phyloP scores from a whole-genome alignment of 208 protist genomes.

The Crithidia expoeki region DNA sequence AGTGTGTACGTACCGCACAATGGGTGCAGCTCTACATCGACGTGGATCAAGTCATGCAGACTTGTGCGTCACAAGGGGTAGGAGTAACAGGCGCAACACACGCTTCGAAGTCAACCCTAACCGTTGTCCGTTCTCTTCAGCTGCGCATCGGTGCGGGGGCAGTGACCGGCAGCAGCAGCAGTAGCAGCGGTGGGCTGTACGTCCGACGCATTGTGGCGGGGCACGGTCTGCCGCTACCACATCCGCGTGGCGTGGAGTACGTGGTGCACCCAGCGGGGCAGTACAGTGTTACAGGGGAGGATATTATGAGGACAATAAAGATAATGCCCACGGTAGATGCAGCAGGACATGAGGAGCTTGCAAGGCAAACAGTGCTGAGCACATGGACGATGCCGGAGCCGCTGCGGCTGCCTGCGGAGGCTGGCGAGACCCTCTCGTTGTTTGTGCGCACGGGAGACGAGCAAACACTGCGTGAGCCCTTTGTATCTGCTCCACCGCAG shows the following conservation, averaged over 20 bases:
- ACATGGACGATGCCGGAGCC: slow-evolving; percentile 39
- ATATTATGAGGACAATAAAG: neutral
- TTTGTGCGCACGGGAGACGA: slow-evolving; percentile 39
- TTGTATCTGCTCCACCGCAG: neutral
- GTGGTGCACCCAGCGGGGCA: slow-evolving; percentile 8
- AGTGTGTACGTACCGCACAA: slow-evolving; percentile 45
- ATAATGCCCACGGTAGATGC: neutral
- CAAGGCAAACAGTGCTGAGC: neutral
- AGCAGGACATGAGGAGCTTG: neutral
- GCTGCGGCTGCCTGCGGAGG: slow-evolving; percentile 37
- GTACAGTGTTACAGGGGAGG: neutral
- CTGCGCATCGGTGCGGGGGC: slow-evolving; percentile 32
- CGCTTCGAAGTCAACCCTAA: neutral
- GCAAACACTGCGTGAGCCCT: slow-evolving; percentile 7
- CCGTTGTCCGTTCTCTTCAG: slow-evolving; percentile 25
- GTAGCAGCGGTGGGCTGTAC: slow-evolving; percentile 37
- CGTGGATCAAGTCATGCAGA: slow-evolving; percentile 41
- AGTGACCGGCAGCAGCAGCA: neutral
- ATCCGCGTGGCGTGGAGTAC: slow-evolving; percentile 23
- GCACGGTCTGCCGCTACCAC: slow-evolving; percentile 36
- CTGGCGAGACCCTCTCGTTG: slow-evolving; percentile 17
- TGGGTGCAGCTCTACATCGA: slow-evolving; percentile 80
- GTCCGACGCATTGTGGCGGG: slow-evolving; percentile 73
- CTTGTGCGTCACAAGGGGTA: slow-evolving; percentile 21
- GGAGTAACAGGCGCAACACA: neutral